These are phyloP conservation scores for Pythium aquatile DNA, from an alignment of 352 stramenopile species.

Conservation along the genomic window DNA sequence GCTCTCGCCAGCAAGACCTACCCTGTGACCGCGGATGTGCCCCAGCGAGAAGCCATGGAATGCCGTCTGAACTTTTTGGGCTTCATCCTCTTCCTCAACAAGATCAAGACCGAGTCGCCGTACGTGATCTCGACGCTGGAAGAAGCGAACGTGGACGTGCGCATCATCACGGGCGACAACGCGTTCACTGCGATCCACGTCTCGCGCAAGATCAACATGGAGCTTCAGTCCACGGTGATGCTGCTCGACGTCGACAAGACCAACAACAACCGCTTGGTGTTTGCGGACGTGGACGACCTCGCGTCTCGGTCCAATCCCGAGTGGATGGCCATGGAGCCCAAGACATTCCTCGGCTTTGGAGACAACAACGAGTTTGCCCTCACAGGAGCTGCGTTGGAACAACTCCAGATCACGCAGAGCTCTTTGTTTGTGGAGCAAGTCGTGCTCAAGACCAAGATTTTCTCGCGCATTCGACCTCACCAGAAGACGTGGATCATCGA, in stretches of 20 bases:
- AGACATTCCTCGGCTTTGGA: conserved; percentile 47
- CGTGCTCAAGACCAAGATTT: conserved; percentile 60
- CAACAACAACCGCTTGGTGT: conserved; percentile 32
- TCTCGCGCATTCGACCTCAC: conserved; percentile 67
- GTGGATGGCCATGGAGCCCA: conserved; percentile 40
- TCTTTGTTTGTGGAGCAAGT: conserved; percentile 52
- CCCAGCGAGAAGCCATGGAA: conserved; percentile 76
- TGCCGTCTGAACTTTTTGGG: conserved; percentile 72
- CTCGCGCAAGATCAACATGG: conserved; percentile 70
- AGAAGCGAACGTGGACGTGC: conserved; percentile 69
- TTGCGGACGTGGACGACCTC: conserved; percentile 61
- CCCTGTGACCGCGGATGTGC: conserved; percentile 43
- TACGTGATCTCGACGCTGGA: conserved; percentile 79
- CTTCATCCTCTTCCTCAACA: conserved; percentile 89
- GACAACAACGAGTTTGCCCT: conserved; percentile 67
- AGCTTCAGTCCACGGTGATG: conserved; percentile 51
- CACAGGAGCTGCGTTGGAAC: conserved; percentile 59
- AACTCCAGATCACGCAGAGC: conserved; percentile 31
- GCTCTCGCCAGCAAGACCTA: conserved; percentile 63
- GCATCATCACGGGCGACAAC: conserved; percentile 91
- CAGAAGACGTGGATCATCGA: conserved; percentile 84
- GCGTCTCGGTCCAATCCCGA: conserved; percentile 25
- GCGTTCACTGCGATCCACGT: conserved; percentile 77
- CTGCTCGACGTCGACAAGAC: conserved; percentile 40
- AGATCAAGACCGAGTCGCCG: conserved; percentile 82